A percentile compares a stretch with the other conserved stretches of the same genome.
phyloP scores from a whole-genome alignment of 805 yeast genomes.

The Pichia exigua region DNA sequence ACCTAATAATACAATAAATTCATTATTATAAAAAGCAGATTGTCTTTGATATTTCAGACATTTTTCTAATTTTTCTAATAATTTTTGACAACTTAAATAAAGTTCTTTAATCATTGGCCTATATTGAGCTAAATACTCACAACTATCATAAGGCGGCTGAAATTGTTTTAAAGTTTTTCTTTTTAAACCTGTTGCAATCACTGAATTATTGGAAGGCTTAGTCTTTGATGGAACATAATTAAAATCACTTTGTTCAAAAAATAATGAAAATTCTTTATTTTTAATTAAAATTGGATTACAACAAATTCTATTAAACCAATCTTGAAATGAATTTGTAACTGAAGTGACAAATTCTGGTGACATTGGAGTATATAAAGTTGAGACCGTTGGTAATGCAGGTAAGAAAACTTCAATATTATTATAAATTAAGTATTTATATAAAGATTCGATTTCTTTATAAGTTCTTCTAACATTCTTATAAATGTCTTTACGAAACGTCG shows the following conservation, averaged over 20 bases:
- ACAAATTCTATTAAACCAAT: constrained; percentile 76
- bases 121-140: constrained; percentile 70
- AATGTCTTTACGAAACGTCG: constrained; percentile 60
- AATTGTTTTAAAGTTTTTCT: constrained; percentile 89
- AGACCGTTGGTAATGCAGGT: constrained; percentile 74
- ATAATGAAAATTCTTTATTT: constrained; percentile 82
- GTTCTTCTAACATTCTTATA: constrained; percentile 78
- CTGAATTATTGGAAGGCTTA: constrained; percentile 30
- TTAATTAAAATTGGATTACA: constrained; percentile 71
- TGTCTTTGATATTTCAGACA: constrained; percentile 52
- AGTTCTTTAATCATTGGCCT: constrained; percentile 79
- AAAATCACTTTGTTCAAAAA: constrained; percentile 36
- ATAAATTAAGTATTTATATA: constrained; percentile 69
- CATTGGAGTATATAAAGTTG: constrained; percentile 73
- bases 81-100: constrained; percentile 50
- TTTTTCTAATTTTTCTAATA: constrained; percentile 45
- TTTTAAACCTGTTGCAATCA: constrained; percentile 74
- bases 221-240: constrained; percentile 33
- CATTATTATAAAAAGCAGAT: constrained; percentile 36
- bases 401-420: constrained; percentile 90
- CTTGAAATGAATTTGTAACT: constrained; percentile 56
- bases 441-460: constrained; percentile 63
- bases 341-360: constrained; percentile 70
- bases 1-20: constrained; percentile 36
- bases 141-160: constrained; percentile 86